Evolutionary conservation across 345 rosid species (phyloP).

Genomic region (Rhodomyrtus tomentosa): DNA sequence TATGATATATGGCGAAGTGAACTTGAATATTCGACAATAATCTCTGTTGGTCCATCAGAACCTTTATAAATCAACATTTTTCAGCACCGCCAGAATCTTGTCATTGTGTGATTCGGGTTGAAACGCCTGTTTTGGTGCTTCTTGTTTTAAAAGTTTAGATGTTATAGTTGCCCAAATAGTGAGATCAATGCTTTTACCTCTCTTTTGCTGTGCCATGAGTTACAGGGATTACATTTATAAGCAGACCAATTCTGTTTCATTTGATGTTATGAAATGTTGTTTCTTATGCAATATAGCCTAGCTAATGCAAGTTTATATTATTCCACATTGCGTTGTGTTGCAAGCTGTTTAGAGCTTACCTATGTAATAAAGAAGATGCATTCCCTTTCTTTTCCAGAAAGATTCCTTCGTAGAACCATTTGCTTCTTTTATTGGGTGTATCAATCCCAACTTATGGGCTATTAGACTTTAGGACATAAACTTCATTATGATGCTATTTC

Average conservation of each 20-base stretch:
- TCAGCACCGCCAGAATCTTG: not conserved
- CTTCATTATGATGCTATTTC: not conserved
- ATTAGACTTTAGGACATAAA: not conserved
- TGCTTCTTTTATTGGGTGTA: not conserved
- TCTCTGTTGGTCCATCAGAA: not conserved
- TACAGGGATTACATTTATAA: not conserved
- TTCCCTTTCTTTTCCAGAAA: not conserved
- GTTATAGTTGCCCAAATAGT: not conserved
- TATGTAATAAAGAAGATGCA: not conserved
- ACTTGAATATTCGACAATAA: not conserved
- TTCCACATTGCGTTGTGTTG: not conserved
- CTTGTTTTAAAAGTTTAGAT: not conserved
- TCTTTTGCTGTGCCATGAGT: not conserved
- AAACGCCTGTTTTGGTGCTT: not conserved
- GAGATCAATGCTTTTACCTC: not conserved
- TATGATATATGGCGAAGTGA: not conserved
- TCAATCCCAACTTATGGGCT: not conserved
- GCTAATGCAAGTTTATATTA: not conserved
- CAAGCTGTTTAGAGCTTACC: not conserved
- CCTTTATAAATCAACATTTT: not conserved
- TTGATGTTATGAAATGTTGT: not conserved
- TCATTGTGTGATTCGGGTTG: not conserved
- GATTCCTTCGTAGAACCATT: not conserved
- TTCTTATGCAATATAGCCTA: not conserved
- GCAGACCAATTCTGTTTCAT: not conserved